Evolutionary conservation across 345 rosid species (phyloP), one percentile per base, ranked within the genome.

Genomic region (Diplotaxis tenuifolia): DNA sequence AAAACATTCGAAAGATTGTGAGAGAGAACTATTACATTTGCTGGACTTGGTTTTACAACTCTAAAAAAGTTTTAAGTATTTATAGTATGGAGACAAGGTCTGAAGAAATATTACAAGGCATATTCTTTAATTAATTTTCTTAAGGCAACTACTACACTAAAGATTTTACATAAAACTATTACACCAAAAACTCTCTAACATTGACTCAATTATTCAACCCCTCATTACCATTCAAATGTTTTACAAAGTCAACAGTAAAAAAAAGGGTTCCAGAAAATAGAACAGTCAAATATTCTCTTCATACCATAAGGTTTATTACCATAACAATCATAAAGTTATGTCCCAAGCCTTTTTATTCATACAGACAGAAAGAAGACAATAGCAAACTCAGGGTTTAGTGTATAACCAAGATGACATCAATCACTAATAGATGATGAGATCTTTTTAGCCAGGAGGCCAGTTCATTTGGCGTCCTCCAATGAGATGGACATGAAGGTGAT

Each of bases 381-480:
- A 64, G 36, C 67, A 54, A 53, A 62, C 66, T 75, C 58, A 29
- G 14, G 42, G 19, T n/a, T 32, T 45, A n/a, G n/a, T n/a, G n/a
- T n/a, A 63, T 63, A 18, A 70, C n/a, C 27, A 50, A 27, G 57
- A n/a, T n/a, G n/a, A 36, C 56, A 52, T 34, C 20, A 53, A 53
- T 62, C 22, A 38, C 34, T 18, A 18, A 19, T 28, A 9, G 38
- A 61, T 45, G 38, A 61, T 36, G 62, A 22, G 15, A 71, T 67
- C 65, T 87, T 61, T 20, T 75, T 87, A 94, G 79, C 99, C 99
- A 12, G 99, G 92, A 9, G 99, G 99, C 99, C 99, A 94, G 86
- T 89, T 87, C 99, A 94, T 89, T 75, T 92, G 99, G 34, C 97
- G 92, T 45, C 99, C 99, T 12, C 99, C 99, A 11, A 94, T 81